phyloP scores from a whole-genome alignment of 441 rosid species.

The Melianthus villosus region DNA sequence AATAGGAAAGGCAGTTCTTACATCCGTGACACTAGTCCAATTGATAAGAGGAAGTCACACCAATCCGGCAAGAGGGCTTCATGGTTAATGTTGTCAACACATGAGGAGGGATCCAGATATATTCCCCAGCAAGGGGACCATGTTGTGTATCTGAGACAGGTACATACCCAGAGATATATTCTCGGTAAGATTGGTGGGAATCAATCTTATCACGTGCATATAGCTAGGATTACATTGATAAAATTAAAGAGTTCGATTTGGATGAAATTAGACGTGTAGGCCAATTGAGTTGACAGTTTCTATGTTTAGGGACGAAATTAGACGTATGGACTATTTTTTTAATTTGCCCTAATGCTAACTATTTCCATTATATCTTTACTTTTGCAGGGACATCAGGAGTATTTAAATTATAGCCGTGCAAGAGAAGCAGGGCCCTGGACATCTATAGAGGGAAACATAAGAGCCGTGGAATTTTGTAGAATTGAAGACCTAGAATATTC shows the following conservation, averaged over 20 bases:
- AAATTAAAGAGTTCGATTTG: too few species aligned
- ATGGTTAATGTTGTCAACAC: constrained; percentile 58
- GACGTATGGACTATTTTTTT: too few species aligned
- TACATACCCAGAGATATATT: too few species aligned
- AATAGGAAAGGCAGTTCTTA: constrained; percentile 12
- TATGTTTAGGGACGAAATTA: too few species aligned
- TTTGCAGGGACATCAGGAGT: constrained; percentile 52
- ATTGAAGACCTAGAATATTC: constrained; percentile 41
- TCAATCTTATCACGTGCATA: too few species aligned
- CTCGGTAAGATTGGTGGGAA: too few species aligned
- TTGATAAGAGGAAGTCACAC: constrained; percentile 21
- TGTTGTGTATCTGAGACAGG: constrained; percentile 64
- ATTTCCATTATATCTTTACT: background rate
- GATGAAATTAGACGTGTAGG: too few species aligned
- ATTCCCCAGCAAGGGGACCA: constrained; percentile 66
- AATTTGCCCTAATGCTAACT: background rate
- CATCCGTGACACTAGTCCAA: too few species aligned
- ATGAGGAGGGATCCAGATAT: constrained; percentile 51
- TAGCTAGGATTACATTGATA: too few species aligned
- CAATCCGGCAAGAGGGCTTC: constrained; percentile 26
- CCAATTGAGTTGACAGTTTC: too few species aligned
- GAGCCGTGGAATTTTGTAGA: constrained; percentile 48
- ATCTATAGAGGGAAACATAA: constrained; percentile 25
- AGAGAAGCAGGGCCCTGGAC: constrained; percentile 33
- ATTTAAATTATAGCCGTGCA: constrained; percentile 16